Percentiles rank a stretch among this genome's conserved stretches.
Evolutionary conservation across 192 early-diverging fungal genomes (phyloP).

Genomic region (Umbelopsis sp.): DNA sequence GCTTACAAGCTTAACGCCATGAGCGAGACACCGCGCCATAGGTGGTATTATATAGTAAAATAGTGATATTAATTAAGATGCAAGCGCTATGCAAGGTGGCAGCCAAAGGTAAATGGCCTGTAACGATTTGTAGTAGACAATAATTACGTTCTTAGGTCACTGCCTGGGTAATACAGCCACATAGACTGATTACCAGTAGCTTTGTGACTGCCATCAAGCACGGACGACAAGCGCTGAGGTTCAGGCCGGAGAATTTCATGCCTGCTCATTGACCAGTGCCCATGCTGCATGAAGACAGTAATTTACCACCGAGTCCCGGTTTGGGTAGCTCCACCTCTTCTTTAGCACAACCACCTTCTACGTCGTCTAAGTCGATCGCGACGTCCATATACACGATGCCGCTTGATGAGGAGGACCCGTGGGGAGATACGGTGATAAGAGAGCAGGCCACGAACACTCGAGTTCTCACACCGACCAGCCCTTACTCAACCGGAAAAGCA

Average conservation of each 20-base stretch:
- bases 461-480: neutral
- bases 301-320: neutral
- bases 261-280: neutral
- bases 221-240: neutral
- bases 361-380: constrained; percentile 10
- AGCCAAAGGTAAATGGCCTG: no score
- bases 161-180: no score
- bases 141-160: no score
- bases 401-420: constrained; percentile 30
- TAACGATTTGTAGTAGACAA: no score
- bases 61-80: no score
- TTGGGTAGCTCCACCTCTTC: constrained; percentile 5
- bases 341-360: neutral
- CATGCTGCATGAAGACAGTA: constrained; percentile 13
- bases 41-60: no score
- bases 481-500: neutral
- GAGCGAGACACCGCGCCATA: no score
- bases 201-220: constrained; percentile 15
- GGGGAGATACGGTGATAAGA: constrained; percentile 20
- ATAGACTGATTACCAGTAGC: no score
- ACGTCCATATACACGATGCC: constrained; percentile 17
- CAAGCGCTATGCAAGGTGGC: no score
- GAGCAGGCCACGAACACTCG: constrained; percentile 4
- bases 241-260: neutral
- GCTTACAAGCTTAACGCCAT: no score